Base-by-base conservation (phyloP, 2,329 filamentous ascomycete species). In the Beauveria brongniartii region DNA sequence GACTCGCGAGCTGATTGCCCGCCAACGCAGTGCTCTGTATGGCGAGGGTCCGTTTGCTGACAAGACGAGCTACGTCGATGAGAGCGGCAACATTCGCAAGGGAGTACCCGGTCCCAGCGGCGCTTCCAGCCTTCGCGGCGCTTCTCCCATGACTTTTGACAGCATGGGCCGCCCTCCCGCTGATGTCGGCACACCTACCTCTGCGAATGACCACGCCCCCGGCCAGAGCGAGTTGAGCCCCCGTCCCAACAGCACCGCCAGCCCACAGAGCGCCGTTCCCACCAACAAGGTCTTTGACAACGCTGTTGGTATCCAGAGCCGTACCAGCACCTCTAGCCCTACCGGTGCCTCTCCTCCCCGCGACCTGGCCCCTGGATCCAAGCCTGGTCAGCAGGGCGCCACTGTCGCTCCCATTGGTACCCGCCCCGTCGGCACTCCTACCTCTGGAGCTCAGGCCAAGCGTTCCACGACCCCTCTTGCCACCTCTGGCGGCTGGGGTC, bases 371-470 rank as follows among this genome's bases (percentile, higher is more conserved):
- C 81, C 74, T 63, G 78, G 75, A 51, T 73, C 74, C 57, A 85
- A 84, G 76, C 72, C 83, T 64, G 78, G 77, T 54, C 80, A 82
- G 64, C 73, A 79, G 55, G 82, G 82, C 60, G 80, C 82, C 61
- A 81, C 89, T 5, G 92, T 97, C 58, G 93, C 92, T 24, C 93
- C 94, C 20, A 97, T 97, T 67, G 94, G 94, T 65, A 97, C 93
- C 62, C 88, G 94, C 50, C 93, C 93, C 3, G 82, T 84, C 20
- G 82, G 81, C 44, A 81, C 80, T 40, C 76, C 83, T n/a, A 76
- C 74, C 37, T 73, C 71, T 30, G 74, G 75, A 9, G 72, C 77
- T 46, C 81, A 83, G 63, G 71, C 79, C 74, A 94, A 94, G 73
- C 90, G 91, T 63, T 91, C 92, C 0, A 96, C 91, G 8, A 96